Conservation (phyloP, 2,329 filamentous ascomycete genomes). For the Epichloe brachyelytri region DNA sequence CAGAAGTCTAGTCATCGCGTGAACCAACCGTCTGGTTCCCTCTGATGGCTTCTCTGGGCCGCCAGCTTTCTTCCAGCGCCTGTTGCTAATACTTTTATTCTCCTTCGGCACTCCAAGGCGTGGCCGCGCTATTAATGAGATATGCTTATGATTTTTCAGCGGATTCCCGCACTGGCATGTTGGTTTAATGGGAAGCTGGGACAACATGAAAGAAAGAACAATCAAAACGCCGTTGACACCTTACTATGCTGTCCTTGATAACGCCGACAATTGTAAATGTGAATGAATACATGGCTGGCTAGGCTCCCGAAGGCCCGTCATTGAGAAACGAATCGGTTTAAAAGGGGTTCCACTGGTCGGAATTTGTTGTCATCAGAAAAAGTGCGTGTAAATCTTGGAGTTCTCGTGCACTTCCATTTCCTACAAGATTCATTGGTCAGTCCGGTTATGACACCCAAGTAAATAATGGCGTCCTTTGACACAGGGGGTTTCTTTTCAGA, state of each 20-base stretch:
- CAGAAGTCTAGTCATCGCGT: not conserved
- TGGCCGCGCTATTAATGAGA: slow-evolving; percentile 21
- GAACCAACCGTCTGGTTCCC: not conserved
- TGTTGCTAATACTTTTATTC: not conserved
- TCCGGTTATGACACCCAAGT: not conserved
- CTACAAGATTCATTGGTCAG: slow-evolving; percentile 30
- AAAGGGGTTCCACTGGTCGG: slow-evolving; percentile 10
- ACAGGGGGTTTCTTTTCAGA: not conserved
- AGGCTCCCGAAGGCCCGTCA: slow-evolving; percentile 12
- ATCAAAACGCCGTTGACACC: slow-evolving; percentile 41
- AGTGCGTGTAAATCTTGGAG: slow-evolving; percentile 99
- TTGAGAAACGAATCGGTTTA: slow-evolving; percentile 16
- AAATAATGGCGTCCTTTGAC: not conserved
- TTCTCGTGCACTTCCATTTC: slow-evolving; percentile 99
- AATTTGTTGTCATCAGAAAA: slow-evolving; percentile 61
- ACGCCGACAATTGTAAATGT: slow-evolving; percentile 36
- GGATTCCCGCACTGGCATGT: slow-evolving; percentile 20
- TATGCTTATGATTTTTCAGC: slow-evolving; percentile 23
- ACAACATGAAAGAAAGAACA: slow-evolving; percentile 19
- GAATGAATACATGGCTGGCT: slow-evolving; percentile 35
- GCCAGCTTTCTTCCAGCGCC: not conserved
- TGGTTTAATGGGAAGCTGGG: not conserved
- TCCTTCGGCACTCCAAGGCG: slow-evolving; percentile 2
- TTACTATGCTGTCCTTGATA: slow-evolving; percentile 45
- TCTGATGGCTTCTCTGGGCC: not conserved